Conservation (phyloP, 2,329 filamentous ascomycete genomes). For the Aureobasidium vineae region DNA sequence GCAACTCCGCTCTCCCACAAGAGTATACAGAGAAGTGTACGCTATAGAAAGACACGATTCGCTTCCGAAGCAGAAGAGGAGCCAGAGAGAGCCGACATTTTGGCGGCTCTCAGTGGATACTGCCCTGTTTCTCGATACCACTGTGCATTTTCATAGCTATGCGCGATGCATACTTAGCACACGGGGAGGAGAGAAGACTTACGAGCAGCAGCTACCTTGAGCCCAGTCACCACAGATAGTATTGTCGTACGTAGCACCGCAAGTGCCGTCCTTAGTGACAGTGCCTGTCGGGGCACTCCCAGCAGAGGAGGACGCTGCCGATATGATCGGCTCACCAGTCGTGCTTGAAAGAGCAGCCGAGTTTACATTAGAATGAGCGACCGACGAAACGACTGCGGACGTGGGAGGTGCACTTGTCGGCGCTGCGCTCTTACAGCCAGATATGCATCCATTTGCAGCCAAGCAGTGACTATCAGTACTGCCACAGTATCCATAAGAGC, state of each 20-base stretch:
- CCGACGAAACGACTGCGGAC: slow-evolving; percentile 4
- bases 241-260: slow-evolving; percentile 51
- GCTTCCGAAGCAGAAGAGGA: no score
- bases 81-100: no score
- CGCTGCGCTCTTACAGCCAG: slow-evolving; percentile 39
- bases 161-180: no score
- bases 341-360: slow-evolving; percentile 28
- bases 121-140: no score
- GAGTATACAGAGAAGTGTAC: no score
- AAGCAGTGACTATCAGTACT: slow-evolving; percentile 39
- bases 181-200: not conserved
- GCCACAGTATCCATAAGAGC: slow-evolving; percentile 36
- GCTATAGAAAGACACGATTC: no score
- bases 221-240: slow-evolving; percentile 55
- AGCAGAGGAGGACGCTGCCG: slow-evolving; percentile 33
- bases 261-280: slow-evolving; percentile 54
- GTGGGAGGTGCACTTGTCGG: slow-evolving; percentile 24
- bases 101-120: no score
- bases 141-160: no score
- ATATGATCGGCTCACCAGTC: slow-evolving; percentile 34
- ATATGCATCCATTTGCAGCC: slow-evolving; percentile 41
- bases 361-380: slow-evolving; percentile 27
- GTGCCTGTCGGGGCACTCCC: slow-evolving; percentile 35
- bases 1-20: no score
- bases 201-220: slow-evolving; percentile 47